Percentiles rank a stretch among this genome's conserved stretches.
Conservation (phyloP, 2,329 filamentous ascomycete genomes). For the Hypoxylon sp. region DNA sequence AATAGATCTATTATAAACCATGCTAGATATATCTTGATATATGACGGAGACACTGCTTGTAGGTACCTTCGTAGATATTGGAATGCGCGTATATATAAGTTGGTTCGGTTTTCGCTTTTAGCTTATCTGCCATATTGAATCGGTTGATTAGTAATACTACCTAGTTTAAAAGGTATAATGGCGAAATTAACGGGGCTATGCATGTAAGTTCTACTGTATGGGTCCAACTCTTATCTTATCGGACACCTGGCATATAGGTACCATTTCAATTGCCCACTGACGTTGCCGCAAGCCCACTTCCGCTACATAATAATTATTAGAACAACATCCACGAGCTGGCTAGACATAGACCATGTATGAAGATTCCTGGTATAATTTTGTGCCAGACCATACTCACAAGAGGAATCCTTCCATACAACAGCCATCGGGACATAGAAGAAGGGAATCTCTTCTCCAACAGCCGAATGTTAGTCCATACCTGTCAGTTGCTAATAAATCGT, state of each 20-base stretch:
- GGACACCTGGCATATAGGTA: slow-evolving; percentile 10
- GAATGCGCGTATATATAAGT: too few relatives aligned
- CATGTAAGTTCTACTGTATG: background rate
- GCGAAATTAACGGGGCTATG: background rate
- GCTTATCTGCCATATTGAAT: too few relatives aligned
- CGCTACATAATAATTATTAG: background rate
- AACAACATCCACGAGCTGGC: slow-evolving; percentile 5
- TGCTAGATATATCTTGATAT: background rate
- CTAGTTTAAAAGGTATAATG: background rate
- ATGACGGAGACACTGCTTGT: too few relatives aligned
- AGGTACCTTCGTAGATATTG: too few relatives aligned
- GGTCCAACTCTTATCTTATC: slow-evolving; percentile 8
- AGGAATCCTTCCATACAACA: slow-evolving; percentile 62
- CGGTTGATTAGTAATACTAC: too few relatives aligned
- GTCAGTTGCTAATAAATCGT: background rate
- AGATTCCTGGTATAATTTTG: slow-evolving; percentile 86
- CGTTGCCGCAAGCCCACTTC: slow-evolving; percentile 11
- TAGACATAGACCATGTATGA: slow-evolving; percentile 75
- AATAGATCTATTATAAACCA: background rate
- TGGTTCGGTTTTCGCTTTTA: too few relatives aligned
- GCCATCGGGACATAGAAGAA: slow-evolving; percentile 72
- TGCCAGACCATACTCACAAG: slow-evolving; percentile 72
- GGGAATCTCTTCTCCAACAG: slow-evolving; percentile 78
- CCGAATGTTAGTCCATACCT: slow-evolving; percentile 68
- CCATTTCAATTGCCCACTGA: slow-evolving; percentile 22